A percentile compares a stretch with the other conserved stretches of the same genome.
phyloP scores from a whole-genome alignment of 2,329 filamentous ascomycete species.

The Penicillium italicum region DNA sequence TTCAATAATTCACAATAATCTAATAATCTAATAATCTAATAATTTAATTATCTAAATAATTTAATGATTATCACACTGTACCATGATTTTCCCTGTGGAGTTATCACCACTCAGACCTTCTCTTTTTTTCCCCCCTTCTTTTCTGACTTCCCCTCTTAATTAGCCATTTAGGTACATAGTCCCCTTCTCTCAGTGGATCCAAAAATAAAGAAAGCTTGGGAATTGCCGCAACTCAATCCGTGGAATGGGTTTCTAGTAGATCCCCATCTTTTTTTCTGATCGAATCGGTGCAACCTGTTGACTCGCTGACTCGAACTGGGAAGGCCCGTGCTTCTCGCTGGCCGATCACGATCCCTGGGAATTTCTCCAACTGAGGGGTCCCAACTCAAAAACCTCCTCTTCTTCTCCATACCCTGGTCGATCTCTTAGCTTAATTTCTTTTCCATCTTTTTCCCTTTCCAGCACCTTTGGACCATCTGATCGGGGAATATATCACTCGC shows the following conservation, averaged over 20 bases:
- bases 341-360: constrained; percentile 25
- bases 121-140: not conserved
- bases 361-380: constrained; percentile 20
- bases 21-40: not conserved
- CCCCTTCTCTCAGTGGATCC: constrained; percentile 10
- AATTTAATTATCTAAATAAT: not conserved
- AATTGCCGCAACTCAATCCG: constrained; percentile 29
- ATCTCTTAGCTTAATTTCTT: constrained; percentile 24
- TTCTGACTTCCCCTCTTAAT: not conserved
- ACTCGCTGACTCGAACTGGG: constrained; percentile 16
- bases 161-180: constrained; percentile 3
- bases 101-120: constrained; percentile 5
- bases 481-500: constrained; percentile 7
- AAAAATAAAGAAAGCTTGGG: constrained; percentile 20
- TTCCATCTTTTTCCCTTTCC: constrained; percentile 16
- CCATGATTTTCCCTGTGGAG: constrained; percentile 1
- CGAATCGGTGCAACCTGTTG: constrained; percentile 26
- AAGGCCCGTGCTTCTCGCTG: constrained; percentile 22
- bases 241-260: constrained; percentile 23
- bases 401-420: constrained; percentile 30
- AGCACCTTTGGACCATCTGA: not conserved
- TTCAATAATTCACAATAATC: not conserved
- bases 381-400: constrained; percentile 22
- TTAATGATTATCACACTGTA: not conserved
- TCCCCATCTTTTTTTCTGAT: constrained; percentile 23